Conservation (phyloP, 2,329 filamentous ascomycete genomes). For the Cladosporium sp. region DNA sequence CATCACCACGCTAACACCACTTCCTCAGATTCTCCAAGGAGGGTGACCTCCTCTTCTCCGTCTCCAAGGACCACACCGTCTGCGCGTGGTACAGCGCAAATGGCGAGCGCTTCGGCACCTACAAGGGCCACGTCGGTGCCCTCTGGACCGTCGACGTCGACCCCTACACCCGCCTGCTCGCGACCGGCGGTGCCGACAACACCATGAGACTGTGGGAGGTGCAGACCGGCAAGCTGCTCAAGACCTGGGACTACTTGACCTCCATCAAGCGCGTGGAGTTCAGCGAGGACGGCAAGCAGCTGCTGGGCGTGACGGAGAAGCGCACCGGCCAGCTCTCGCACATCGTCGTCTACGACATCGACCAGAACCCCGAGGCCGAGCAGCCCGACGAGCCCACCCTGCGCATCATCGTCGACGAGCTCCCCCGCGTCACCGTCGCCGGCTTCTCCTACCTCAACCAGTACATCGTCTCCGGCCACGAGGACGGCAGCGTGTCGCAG, state of each 20-base stretch:
- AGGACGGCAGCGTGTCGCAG: slow-evolving; percentile 86
- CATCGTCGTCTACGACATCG: slow-evolving; percentile 89
- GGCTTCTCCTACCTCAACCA: slow-evolving; percentile 93
- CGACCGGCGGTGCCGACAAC: slow-evolving; percentile 95
- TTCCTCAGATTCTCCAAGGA: slow-evolving; percentile 75
- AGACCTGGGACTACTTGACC: slow-evolving; percentile 97
- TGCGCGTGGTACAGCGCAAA: slow-evolving; percentile 98
- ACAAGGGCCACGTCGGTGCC: slow-evolving; percentile 93
- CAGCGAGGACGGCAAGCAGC: slow-evolving; percentile 83
- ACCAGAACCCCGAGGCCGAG: slow-evolving; percentile 73
- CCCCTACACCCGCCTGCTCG: slow-evolving; percentile 85
- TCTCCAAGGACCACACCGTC: slow-evolving; percentile 92
- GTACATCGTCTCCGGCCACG: slow-evolving; percentile 97
- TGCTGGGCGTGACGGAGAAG: slow-evolving; percentile 96
- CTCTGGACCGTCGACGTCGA: slow-evolving; percentile 99
- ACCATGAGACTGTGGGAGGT: slow-evolving; percentile 97
- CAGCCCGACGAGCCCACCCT: slow-evolving; percentile 80
- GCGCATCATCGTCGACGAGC: slow-evolving; percentile 81
- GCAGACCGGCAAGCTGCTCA: slow-evolving; percentile 85
- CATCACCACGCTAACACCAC: slow-evolving; percentile 18
- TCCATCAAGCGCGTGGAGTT: slow-evolving; percentile 98
- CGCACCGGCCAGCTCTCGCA: slow-evolving; percentile 94
- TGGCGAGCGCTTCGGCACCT: slow-evolving; percentile 94
- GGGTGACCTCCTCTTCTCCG: slow-evolving; percentile 94
- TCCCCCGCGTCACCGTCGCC: slow-evolving; percentile 95